Evolutionary conservation across 1,139 yeast species (phyloP).

Genomic region (Entelexis paramagnoliae): DNA sequence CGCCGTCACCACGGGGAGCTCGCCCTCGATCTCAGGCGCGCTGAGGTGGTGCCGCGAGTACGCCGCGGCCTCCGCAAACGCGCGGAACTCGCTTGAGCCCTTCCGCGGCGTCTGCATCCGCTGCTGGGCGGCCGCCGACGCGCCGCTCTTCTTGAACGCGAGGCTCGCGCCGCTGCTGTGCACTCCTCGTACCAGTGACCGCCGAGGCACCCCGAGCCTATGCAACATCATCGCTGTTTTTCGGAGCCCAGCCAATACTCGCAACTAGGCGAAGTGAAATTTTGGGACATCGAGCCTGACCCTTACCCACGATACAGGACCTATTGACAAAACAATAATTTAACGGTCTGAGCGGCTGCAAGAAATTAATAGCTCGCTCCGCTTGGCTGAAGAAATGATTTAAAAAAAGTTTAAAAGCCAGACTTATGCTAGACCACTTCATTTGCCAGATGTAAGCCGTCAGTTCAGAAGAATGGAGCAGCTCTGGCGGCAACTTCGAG

Average conservation of each 20-base stretch:
- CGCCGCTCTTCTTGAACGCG: conserved; percentile 23
- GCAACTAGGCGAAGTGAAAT: background rate
- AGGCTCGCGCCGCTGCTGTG: conserved; percentile 14
- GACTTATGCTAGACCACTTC: no score
- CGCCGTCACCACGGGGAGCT: conserved; percentile 12
- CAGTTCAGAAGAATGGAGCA: no score
- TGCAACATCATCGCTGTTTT: background rate
- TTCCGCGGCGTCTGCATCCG: conserved; percentile 29
- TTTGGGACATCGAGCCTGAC: background rate
- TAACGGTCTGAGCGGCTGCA: no score
- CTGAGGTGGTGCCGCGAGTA: conserved; percentile 25
- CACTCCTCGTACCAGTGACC: conserved; percentile 3
- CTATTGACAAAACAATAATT: no score
- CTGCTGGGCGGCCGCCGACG: conserved; percentile 16
- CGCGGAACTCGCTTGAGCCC: conserved; percentile 28
- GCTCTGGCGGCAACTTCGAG: no score
- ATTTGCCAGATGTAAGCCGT: no score
- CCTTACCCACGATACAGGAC: background rate
- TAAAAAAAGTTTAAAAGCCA: no score
- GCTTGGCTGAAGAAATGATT: no score
- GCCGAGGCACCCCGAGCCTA: background rate
- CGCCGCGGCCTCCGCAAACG: conserved; percentile 29
- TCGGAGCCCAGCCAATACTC: background rate
- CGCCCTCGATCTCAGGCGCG: conserved; percentile 25
- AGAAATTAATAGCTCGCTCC: no score